Evolutionary conservation across 192 early-diverging fungal genomes (phyloP).

Genomic region (Spinellus fusiger): DNA sequence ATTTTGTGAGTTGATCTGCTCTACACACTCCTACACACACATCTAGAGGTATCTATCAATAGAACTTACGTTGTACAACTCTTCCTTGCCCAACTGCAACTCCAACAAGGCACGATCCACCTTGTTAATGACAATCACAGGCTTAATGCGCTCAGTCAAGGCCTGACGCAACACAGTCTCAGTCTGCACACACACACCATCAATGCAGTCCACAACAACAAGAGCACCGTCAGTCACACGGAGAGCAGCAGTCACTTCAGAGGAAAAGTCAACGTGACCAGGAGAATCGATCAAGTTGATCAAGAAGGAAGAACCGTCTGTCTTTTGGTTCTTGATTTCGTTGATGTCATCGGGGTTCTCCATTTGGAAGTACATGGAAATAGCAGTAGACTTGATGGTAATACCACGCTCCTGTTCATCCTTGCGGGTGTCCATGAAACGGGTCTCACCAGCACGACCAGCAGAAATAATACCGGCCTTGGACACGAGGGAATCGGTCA

Average conservation of each 20-base stretch:
- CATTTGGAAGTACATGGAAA: slow-evolving; percentile 98
- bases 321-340: slow-evolving; percentile 81
- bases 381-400: slow-evolving; percentile 99
- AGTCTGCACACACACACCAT: slow-evolving; percentile 98
- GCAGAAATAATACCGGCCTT: slow-evolving; percentile 98
- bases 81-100: slow-evolving; percentile 92
- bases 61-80: slow-evolving; percentile 68
- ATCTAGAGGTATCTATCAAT: background rate
- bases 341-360: slow-evolving; percentile 64
- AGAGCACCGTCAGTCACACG: slow-evolving; percentile 99
- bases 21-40: background rate
- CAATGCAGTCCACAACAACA: slow-evolving; percentile 97
- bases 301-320: slow-evolving; percentile 85
- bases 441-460: slow-evolving; percentile 91
- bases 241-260: slow-evolving; percentile 97
- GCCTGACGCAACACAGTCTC: slow-evolving; percentile 99
- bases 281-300: slow-evolving; percentile 99
- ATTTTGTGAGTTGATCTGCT: background rate
- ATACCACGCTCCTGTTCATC: slow-evolving; percentile 99
- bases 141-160: slow-evolving; percentile 95
- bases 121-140: slow-evolving; percentile 98
- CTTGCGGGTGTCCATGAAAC: slow-evolving; percentile 94
- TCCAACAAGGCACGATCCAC: slow-evolving; percentile 98
- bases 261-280: slow-evolving; percentile 99
- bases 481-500: slow-evolving; percentile 93